phyloP scores from a whole-genome alignment of 106 monocot species.

The Alisma plantagoaquatica region DNA sequence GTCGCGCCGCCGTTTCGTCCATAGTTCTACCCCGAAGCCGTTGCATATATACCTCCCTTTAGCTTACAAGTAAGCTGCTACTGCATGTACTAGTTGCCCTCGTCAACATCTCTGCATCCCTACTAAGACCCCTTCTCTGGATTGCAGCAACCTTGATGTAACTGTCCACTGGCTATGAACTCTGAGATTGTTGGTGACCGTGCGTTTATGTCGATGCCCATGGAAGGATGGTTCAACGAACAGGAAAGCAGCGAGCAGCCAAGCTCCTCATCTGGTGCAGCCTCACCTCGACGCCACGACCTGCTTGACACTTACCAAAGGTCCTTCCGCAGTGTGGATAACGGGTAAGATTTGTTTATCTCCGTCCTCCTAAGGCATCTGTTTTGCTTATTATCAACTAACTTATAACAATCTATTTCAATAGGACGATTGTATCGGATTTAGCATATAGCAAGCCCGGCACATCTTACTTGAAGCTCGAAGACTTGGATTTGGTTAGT shows the following conservation, averaged over 20 bases:
- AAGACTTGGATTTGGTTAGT: conserved; percentile 15
- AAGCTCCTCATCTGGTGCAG: neutral
- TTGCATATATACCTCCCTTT: too few relatives aligned
- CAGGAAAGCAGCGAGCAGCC: conserved; percentile 16
- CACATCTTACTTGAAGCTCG: conserved; percentile 27
- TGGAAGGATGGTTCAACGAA: conserved; percentile 42
- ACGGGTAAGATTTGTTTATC: conserved; percentile 17
- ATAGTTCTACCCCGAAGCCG: too few relatives aligned
- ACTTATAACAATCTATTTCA: neutral
- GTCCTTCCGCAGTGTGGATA: conserved; percentile 25
- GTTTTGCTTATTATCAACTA: neutral
- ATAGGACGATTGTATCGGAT: conserved; percentile 36
- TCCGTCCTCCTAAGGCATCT: too few relatives aligned
- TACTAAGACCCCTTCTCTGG: too few relatives aligned
- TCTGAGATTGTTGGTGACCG: too few relatives aligned
- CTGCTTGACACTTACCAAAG: conserved; percentile 42
- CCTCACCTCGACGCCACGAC: too few relatives aligned
- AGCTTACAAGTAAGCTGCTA: too few relatives aligned
- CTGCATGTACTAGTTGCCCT: too few relatives aligned
- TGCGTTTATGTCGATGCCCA: conserved; percentile 26
- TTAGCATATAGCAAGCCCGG: conserved; percentile 39
- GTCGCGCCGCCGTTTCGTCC: too few relatives aligned
- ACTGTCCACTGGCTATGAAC: too few relatives aligned
- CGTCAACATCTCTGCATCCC: too few relatives aligned
- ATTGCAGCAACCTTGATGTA: too few relatives aligned